Evolutionary conservation across 495 filamentous ascomycete genomes (phyloP), one percentile per base, ranked within the genome.

Genomic region (Aspergillus affinis): DNA sequence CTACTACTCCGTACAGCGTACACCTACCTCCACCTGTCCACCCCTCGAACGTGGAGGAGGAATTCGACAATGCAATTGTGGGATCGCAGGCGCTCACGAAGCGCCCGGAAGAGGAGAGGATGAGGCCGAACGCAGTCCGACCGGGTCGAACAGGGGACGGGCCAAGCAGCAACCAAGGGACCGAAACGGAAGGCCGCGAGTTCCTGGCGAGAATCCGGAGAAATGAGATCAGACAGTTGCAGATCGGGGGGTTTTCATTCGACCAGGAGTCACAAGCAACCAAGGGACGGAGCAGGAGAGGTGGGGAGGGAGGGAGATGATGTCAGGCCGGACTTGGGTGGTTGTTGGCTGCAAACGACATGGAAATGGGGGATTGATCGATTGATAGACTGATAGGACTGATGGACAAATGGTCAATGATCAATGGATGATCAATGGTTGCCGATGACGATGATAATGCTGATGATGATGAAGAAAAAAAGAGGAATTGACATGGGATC

Each of bases 81-180:
- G 30, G 30, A 32, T 32, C 30, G 30, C 30, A 48, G 5, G 21
- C 19, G 18, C 13, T 20, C 19, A 27, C n/a, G 26, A 27, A 17
- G 49, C 8, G 47, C 17, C 55, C 55, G 55, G 55, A 58, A 51
- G 19, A 41, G 55, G 55, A 41, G 51, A 51, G 32, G 18, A 8
- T 58, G 55, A 58, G 47, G 55, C 55, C 29, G 55, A 58, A 58
- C 32, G 55, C 55, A 47, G 45, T 2, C 23, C 23, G n/a, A n/a
- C n/a, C n/a, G n/a, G n/a, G n/a, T n/a, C n/a, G 46, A 8, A 7
- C n/a, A 48, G n/a, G n/a, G 46, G 20, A 21, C n/a, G n/a, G 46
- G 9, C n/a, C 46, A 21, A 48, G n/a, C 46, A 15, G 13, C 46
- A 18, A 18, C 46, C 46, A 48, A 48, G 15, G 30, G 30, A 32